Conservation (phyloP, 2,329 filamentous ascomycete species). For the Venturia aucupariae region DNA sequence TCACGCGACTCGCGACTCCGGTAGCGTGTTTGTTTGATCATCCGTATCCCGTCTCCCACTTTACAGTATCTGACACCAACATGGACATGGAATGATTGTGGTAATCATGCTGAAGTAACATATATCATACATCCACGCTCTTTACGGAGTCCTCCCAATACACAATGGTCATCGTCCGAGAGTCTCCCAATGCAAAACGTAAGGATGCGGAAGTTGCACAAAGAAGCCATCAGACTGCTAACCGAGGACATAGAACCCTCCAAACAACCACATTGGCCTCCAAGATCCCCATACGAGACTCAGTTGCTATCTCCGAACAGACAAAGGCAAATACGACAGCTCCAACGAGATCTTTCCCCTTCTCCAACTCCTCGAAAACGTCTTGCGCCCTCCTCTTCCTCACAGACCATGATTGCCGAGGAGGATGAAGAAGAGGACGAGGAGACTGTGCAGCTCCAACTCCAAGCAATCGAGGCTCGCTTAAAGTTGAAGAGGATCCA, state of each 20-base stretch:
- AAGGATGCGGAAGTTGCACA: slow-evolving; percentile 15
- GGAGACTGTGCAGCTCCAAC: slow-evolving; percentile 75
- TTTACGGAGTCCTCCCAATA: background rate
- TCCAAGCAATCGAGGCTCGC: slow-evolving; percentile 81
- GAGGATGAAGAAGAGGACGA: slow-evolving; percentile 58
- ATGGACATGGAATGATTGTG: background rate
- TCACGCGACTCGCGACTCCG: background rate
- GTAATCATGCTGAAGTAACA: background rate
- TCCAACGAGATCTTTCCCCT: slow-evolving; percentile 22
- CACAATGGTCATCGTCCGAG: slow-evolving; percentile 35
- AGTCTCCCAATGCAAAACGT: slow-evolving; percentile 37
- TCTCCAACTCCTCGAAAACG: slow-evolving; percentile 50
- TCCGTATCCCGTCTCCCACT: background rate
- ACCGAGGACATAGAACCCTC: slow-evolving; percentile 19
- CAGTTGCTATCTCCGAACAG: slow-evolving; percentile 66
- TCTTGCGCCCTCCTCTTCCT: slow-evolving; percentile 17
- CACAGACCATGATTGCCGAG: slow-evolving; percentile 21
- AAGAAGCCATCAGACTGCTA: slow-evolving; percentile 9
- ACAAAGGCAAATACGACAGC: slow-evolving; percentile 32
- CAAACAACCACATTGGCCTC: slow-evolving; percentile 48
- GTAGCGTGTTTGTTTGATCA: background rate
- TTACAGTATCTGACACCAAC: background rate
- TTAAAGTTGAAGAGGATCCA: slow-evolving; percentile 82
- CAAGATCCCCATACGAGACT: slow-evolving; percentile 53
- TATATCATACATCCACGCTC: background rate